Conservation (phyloP, 2,329 filamentous ascomycete genomes). For the Epichloe hybrida region DNA sequence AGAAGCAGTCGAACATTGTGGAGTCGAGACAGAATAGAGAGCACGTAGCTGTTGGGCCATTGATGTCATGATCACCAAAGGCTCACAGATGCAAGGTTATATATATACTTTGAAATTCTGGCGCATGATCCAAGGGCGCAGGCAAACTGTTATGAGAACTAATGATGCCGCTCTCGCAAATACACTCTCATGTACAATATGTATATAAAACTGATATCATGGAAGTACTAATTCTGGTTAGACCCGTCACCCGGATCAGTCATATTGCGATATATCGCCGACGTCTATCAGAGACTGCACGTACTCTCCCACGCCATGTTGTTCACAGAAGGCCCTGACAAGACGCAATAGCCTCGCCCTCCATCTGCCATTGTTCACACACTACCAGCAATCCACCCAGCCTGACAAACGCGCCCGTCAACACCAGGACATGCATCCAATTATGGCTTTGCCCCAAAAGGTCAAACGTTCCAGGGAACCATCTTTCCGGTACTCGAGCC, state of each 20-base stretch:
- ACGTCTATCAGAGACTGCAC: too few relatives aligned
- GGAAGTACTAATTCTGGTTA: too few relatives aligned
- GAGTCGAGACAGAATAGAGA: constrained; percentile 33
- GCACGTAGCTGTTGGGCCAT: constrained; percentile 41
- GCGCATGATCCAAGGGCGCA: neutral
- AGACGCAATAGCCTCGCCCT: neutral
- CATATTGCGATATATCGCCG: too few relatives aligned
- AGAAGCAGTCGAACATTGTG: constrained; percentile 21
- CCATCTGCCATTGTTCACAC: constrained; percentile 3
- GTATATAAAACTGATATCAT: neutral
- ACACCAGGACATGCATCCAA: constrained; percentile 14
- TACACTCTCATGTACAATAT: neutral
- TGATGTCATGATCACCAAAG: constrained; percentile 16
- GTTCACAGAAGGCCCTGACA: neutral
- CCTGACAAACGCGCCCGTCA: constrained; percentile 11
- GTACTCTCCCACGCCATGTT: neutral
- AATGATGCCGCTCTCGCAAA: neutral
- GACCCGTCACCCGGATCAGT: too few relatives aligned
- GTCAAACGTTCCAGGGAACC: constrained; percentile 15
- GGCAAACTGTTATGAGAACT: neutral
- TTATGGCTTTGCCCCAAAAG: constrained; percentile 15
- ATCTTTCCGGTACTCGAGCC: constrained; percentile 15
- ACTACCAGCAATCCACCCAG: constrained; percentile 7
- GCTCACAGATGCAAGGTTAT: neutral
- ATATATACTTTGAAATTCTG: neutral